Percentiles rank a stretch among this genome's conserved stretches.
phyloP scores from a whole-genome alignment of 1,284 basidiomycete genomes.

The Paramarasmius palmivorus region DNA sequence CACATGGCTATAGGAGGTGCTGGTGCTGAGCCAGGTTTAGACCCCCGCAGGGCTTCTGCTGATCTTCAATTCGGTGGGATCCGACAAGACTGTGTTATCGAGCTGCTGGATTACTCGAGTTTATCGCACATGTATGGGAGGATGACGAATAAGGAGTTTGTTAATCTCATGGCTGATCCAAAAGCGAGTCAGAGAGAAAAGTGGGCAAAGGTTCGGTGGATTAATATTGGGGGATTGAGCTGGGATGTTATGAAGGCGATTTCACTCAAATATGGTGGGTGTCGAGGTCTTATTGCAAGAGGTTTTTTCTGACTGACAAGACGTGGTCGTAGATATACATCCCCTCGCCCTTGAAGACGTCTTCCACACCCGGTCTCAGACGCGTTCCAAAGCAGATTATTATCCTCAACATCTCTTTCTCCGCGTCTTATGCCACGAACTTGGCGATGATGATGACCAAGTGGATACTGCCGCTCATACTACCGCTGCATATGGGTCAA shows the following conservation, averaged over 20 bases:
- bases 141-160: conserved; percentile 59
- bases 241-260: conserved; percentile 70
- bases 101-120: conserved; percentile 61
- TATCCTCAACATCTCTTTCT: conserved; percentile 71
- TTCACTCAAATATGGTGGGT: conserved; percentile 61
- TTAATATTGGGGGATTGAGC: conserved; percentile 67
- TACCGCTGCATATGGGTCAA: conserved; percentile 18
- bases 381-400: conserved; percentile 72
- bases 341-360: conserved; percentile 72
- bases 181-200: conserved; percentile 41
- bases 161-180: conserved; percentile 44
- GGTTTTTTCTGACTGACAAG: neutral
- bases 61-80: conserved; percentile 52
- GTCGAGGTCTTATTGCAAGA: neutral
- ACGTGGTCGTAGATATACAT: conserved; percentile 52
- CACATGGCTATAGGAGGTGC: conserved; percentile 28
- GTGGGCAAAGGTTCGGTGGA: conserved; percentile 67
- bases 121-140: conserved; percentile 49
- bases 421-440: conserved; percentile 58
- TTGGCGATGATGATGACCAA: conserved; percentile 33
- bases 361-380: conserved; percentile 54
- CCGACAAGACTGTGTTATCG: conserved; percentile 59
- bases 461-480: conserved; percentile 11
- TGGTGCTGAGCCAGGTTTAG: conserved; percentile 66
- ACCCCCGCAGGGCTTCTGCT: conserved; percentile 50